phyloP scores from a whole-genome alignment of 2,329 filamentous ascomycete species.

The Sporothrix phasma region DNA sequence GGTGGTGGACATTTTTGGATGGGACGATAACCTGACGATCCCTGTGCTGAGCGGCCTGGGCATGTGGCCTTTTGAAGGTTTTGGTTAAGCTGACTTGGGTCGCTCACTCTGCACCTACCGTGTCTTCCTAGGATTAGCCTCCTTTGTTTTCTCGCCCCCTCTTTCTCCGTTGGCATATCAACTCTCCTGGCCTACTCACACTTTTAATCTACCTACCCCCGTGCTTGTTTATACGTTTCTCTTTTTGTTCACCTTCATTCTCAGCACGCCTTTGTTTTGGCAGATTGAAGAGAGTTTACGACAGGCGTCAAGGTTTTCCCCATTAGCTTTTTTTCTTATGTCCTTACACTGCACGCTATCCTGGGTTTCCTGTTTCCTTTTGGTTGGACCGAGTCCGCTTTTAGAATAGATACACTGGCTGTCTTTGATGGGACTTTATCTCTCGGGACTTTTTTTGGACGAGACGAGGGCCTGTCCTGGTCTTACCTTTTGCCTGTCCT shows the following conservation, averaged over 20 bases:
- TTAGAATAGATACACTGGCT: neutral
- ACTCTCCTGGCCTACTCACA: neutral
- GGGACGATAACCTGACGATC: conserved; percentile 97
- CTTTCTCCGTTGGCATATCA: neutral
- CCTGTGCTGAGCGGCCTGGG: conserved; percentile 81
- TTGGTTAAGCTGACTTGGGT: conserved; percentile 41
- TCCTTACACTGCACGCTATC: neutral
- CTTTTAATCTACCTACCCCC: neutral
- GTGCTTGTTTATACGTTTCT: neutral
- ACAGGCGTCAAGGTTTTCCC: conserved; percentile 2
- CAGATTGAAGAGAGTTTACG: neutral
- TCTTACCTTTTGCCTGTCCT: neutral
- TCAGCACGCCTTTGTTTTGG: neutral
- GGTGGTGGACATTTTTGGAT: conserved; percentile 80
- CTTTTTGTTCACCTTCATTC: neutral
- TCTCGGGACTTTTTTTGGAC: neutral
- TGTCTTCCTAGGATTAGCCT: neutral
- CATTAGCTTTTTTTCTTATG: neutral
- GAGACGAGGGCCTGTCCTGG: neutral
- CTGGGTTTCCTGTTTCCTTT: neutral
- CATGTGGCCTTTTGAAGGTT: conserved; percentile 90
- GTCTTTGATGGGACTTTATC: neutral
- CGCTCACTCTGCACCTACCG: neutral
- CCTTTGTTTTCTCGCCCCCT: neutral
- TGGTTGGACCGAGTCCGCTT: neutral